These are phyloP conservation scores for Dendrothele bispora DNA, from an alignment of 768 basidiomycete genomes.

Conservation along the genomic window DNA sequence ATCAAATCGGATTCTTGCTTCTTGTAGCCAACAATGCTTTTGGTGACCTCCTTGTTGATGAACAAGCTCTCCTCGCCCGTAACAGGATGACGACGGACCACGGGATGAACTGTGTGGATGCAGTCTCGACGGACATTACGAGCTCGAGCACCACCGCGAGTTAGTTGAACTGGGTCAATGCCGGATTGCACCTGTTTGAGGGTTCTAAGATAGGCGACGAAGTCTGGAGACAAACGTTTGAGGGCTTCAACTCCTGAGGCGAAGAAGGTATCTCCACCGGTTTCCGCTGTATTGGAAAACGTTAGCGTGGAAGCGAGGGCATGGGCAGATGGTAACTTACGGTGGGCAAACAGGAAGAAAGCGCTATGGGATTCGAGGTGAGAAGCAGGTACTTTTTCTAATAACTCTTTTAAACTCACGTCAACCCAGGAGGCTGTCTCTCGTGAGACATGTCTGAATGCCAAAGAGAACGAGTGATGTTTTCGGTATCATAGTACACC, in stretches of 20 bases:
- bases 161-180: constrained; percentile 54
- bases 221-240: constrained; percentile 51
- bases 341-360: constrained; percentile 48
- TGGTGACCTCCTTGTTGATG: constrained; percentile 60
- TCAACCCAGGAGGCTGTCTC: constrained; percentile 60
- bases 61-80: constrained; percentile 64
- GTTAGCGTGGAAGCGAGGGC: not conserved
- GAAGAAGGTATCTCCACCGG: constrained; percentile 50
- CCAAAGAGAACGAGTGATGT: constrained; percentile 43
- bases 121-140: constrained; percentile 59
- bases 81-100: constrained; percentile 44
- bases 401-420: constrained; percentile 42
- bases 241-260: constrained; percentile 47
- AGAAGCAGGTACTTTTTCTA: not conserved
- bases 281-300: constrained; percentile 8
- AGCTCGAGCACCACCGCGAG: constrained; percentile 51
- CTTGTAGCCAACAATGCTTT: constrained; percentile 58
- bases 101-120: constrained; percentile 46
- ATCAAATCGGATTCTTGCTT: constrained; percentile 53
- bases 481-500: constrained; percentile 48
- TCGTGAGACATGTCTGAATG: constrained; percentile 53
- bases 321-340: not conserved
- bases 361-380: constrained; percentile 57
- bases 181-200: constrained; percentile 61
- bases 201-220: constrained; percentile 56